Evolutionary conservation across 345 rosid species (phyloP), one percentile per base, ranked within the genome.

Genomic region (Gossypium ekmanianum): DNA sequence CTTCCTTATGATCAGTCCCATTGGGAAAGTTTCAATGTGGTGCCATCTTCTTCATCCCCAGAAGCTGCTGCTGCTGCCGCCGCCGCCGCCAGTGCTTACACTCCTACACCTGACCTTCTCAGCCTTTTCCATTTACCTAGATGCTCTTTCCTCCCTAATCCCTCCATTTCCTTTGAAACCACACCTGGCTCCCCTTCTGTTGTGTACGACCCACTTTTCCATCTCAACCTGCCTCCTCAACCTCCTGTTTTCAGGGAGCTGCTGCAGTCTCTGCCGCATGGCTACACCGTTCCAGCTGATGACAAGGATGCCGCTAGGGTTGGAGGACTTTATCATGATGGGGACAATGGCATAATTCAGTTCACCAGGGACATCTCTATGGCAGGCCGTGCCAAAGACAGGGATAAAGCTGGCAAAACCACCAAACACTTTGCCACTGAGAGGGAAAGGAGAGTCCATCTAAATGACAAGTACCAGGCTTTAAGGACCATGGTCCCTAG

Each of bases 381-480:
- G 78, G 84, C 74, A 61, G 83, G 82, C 67, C 76, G 82, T 51
- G 86, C 85, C 58, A 87, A 83, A 78, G 77, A 86, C 2, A 80
- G 85, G 73, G 83, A 82, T 13, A 68, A 48, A 6, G 80, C 79
- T 3, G 86, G 88, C 9, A 89, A 86, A 75, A 74, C 51, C 17
- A 85, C 88, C 71, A 91, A 87, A 75, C 97, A 84, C 76, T 85
- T 83, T 47, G 79, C 91, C 0, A 88, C 89, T 4, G 97, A 94
- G 66, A 85, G 94, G 16, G 88, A 92, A 70, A 78, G 91, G 81
- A 88, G 98, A 80, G 82, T 77, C 16, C 88, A 87, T 43, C 82
- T 88, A 75, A 94, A 90, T 67, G 90, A 85, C 34, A 87, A 84
- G 79, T 94, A 24, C 69, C 56, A 41, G 0, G 91, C 88, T 41